These are phyloP conservation scores for Debaryomyces sp. DNA, from an alignment of 1,139 yeast genomes.

Conservation along the genomic window DNA sequence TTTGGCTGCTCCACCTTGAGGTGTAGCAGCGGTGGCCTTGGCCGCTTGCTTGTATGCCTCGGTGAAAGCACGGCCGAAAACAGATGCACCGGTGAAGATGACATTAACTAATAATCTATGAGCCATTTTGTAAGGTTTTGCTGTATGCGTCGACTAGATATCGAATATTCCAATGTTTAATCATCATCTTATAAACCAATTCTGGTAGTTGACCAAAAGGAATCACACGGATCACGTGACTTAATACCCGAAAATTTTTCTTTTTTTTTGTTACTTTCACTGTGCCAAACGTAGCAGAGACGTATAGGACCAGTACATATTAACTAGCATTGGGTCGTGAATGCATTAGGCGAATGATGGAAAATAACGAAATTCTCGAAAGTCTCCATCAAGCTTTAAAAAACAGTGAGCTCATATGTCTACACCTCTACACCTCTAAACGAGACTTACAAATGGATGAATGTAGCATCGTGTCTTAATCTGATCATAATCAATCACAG, in stretches of 20 bases:
- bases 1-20: slow-evolving; percentile 54
- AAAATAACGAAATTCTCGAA: neutral
- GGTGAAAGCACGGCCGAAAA: slow-evolving; percentile 94
- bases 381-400: neutral
- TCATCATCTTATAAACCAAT: neutral
- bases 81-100: slow-evolving; percentile 91
- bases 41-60: slow-evolving; percentile 98
- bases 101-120: slow-evolving; percentile 90
- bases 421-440: neutral
- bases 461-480: slow-evolving; percentile 56
- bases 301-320: neutral
- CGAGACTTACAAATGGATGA: slow-evolving; percentile 11
- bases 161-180: neutral
- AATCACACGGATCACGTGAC: neutral
- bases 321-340: neutral
- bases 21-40: slow-evolving; percentile 67
- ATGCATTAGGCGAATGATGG: neutral
- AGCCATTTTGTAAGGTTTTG: slow-evolving; percentile 53
- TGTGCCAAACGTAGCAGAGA: neutral
- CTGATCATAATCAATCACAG: slow-evolving; percentile 30
- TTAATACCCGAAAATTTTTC: neutral
- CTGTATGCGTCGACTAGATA: neutral
- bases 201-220: neutral
- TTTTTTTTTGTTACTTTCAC: neutral
- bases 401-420: neutral